These are phyloP conservation scores for Quercus aquifolioides DNA, from an alignment of 306 rosid species.

Conservation along the genomic window DNA sequence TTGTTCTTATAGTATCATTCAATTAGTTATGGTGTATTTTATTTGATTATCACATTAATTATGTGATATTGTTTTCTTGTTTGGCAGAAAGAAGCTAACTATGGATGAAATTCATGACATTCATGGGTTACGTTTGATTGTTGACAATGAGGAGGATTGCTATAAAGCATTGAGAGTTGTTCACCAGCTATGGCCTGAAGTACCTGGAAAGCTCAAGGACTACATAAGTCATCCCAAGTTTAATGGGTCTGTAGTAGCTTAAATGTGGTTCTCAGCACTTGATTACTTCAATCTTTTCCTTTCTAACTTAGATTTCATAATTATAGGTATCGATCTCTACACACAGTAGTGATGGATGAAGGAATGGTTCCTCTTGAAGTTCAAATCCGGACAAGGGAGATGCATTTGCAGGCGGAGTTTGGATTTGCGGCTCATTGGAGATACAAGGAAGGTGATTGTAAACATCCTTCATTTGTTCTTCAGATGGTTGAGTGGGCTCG, in stretches of 20 bases:
- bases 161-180: constrained; percentile 69
- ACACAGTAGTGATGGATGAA: constrained; percentile 87
- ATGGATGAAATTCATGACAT: constrained; percentile 92
- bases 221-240: constrained; percentile 74
- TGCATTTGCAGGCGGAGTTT: constrained; percentile 96
- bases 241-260: constrained; percentile 66
- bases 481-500: constrained; percentile 99
- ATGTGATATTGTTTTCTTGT: constrained; percentile 9
- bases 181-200: constrained; percentile 76
- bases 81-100: constrained; percentile 74
- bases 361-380: constrained; percentile 79
- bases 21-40: not conserved
- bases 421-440: constrained; percentile 99
- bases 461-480: constrained; percentile 84
- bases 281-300: not conserved
- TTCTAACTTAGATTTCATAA: constrained; percentile 24
- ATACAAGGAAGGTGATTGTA: constrained; percentile 93
- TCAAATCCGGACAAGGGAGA: constrained; percentile 87
- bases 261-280: not conserved
- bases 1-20: not conserved
- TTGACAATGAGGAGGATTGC: constrained; percentile 88
- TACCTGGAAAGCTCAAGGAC: constrained; percentile 88
- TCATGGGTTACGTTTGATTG: constrained; percentile 87
- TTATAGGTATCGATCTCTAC: constrained; percentile 81
- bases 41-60: constrained; percentile 2